A percentile compares a stretch with the other conserved stretches of the same genome.
Evolutionary conservation across 164 flowering plant genomes (phyloP).

Genomic region (Litsea cubeba): DNA sequence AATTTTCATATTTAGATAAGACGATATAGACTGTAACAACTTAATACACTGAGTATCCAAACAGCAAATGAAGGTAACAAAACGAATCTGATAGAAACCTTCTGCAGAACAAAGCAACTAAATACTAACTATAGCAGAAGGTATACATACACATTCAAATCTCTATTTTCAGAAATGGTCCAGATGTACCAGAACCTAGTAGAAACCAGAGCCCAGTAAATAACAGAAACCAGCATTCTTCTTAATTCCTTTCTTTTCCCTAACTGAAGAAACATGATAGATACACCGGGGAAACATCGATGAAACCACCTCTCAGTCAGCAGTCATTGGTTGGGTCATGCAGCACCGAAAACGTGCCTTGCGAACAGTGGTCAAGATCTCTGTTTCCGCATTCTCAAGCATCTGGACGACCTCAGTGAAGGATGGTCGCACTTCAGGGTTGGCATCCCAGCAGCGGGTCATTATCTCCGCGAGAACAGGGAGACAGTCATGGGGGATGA

Average conservation of each 20-base stretch:
- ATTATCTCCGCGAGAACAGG: conserved; percentile 78
- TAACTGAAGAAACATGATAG: conserved; percentile 17
- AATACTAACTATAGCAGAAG: conserved; percentile 2
- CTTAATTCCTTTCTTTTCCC: neutral
- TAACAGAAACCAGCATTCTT: conserved; percentile 14
- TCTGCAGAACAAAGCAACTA: conserved; percentile 8
- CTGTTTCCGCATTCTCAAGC: conserved; percentile 81
- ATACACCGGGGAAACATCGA: conserved; percentile 9
- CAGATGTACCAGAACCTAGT: neutral
- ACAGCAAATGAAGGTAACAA: conserved; percentile 2
- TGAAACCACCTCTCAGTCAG: conserved; percentile 28
- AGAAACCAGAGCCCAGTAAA: conserved; percentile 12
- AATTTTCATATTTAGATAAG: conserved; percentile 4
- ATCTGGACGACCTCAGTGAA: conserved; percentile 72
- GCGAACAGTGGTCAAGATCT: conserved; percentile 72
- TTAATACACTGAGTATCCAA: conserved; percentile 9
- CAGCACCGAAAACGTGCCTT: conserved; percentile 92
- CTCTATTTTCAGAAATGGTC: conserved; percentile 7
- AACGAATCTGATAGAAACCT: conserved; percentile 9
- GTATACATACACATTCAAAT: conserved; percentile 12
- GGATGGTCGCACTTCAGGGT: conserved; percentile 80
- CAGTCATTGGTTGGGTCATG: conserved; percentile 69
- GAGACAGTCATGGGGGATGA: conserved; percentile 65
- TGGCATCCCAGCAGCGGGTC: conserved; percentile 90
- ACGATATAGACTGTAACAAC: conserved; percentile 1